Evolutionary conservation across 2,329 filamentous ascomycete genomes (phyloP).

Genomic region (Pezicula carpinea): DNA sequence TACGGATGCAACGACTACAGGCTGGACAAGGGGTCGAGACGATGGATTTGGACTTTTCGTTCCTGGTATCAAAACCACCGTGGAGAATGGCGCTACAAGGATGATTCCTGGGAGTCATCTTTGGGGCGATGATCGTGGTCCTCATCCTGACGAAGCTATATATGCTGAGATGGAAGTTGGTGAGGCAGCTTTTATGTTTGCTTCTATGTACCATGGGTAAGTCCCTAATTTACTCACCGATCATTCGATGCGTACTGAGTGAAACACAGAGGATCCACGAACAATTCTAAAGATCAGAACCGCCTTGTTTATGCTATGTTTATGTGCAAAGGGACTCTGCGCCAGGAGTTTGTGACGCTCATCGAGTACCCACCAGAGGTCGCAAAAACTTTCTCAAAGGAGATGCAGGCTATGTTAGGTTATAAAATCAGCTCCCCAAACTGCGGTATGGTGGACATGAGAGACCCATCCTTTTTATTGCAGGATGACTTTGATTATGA

Average conservation of each 20-base stretch:
- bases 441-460: slow-evolving; percentile 12
- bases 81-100: slow-evolving; percentile 13
- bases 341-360: slow-evolving; percentile 11
- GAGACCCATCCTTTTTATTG: slow-evolving; percentile 6
- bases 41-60: slow-evolving; percentile 12
- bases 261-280: slow-evolving; percentile 6
- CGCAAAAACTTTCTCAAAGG: slow-evolving; percentile 9
- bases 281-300: slow-evolving; percentile 8
- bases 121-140: slow-evolving; percentile 14
- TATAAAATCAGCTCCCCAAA: slow-evolving; percentile 13
- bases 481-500: slow-evolving; percentile 8
- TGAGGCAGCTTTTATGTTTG: slow-evolving; percentile 13
- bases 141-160: slow-evolving; percentile 8
- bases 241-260: too few relatives aligned
- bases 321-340: slow-evolving; percentile 12
- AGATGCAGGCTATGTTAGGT: slow-evolving; percentile 8
- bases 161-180: slow-evolving; percentile 15
- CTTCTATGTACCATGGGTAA: slow-evolving; percentile 11
- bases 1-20: slow-evolving; percentile 8
- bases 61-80: slow-evolving; percentile 10
- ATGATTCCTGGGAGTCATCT: slow-evolving; percentile 16
- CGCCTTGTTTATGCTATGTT: slow-evolving; percentile 12
- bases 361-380: slow-evolving; percentile 11
- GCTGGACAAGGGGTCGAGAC: slow-evolving; percentile 10
- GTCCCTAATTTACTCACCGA: too few relatives aligned